A percentile compares a stretch with the other conserved stretches of the same genome.
Evolutionary conservation across 352 stramenopile species (phyloP).

Genomic region (Phytophthora hibernalis): DNA sequence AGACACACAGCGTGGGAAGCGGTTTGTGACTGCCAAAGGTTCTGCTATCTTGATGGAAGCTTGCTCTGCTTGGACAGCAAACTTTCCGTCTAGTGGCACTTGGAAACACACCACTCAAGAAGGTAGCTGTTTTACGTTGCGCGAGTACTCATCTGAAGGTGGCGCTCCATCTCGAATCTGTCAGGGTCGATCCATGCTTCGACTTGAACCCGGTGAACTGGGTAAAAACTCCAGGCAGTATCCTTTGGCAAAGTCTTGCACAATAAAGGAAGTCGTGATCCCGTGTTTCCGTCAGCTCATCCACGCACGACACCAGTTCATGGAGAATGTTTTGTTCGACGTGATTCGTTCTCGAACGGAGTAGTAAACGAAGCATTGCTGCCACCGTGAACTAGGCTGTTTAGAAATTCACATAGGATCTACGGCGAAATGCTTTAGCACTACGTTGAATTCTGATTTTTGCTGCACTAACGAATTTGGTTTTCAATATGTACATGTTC

Average conservation of each 20-base stretch:
- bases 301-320: conserved; percentile 17
- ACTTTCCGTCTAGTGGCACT: background rate
- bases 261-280: conserved; percentile 12
- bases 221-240: background rate
- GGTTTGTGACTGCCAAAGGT: background rate
- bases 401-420: too few species aligned
- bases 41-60: background rate
- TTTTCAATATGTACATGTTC: too few species aligned
- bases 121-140: background rate
- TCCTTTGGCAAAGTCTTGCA: too few species aligned
- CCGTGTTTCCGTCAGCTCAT: conserved; percentile 12
- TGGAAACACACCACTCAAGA: background rate
- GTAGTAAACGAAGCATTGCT: too few species aligned
- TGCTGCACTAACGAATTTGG: too few species aligned
- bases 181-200: conserved; percentile 1
- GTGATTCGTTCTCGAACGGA: background rate
- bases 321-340: conserved; percentile 21
- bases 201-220: too few species aligned
- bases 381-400: too few species aligned
- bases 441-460: too few species aligned
- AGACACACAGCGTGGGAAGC: background rate
- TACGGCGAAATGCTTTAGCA: too few species aligned
- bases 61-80: background rate
- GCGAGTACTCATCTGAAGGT: background rate
- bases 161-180: background rate